These are phyloP conservation scores for Sphaerosporella brunnea DNA, from an alignment of 495 filamentous ascomycete species.

Conservation along the genomic window DNA sequence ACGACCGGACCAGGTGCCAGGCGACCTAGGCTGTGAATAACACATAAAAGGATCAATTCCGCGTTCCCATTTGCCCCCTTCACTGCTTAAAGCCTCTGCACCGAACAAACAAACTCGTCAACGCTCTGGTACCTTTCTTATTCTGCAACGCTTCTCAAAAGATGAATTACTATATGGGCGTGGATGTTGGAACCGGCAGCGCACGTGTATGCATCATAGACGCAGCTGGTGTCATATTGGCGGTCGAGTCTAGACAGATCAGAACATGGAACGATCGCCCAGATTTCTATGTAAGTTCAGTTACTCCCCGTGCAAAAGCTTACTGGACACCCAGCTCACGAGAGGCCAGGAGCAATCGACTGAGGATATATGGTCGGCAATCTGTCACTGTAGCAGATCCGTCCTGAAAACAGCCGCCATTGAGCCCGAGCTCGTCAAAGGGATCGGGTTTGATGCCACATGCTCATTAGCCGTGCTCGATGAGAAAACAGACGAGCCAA, in stretches of 20 bases:
- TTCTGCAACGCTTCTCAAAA: no score
- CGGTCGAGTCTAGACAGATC: conserved; percentile 76
- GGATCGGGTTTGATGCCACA: conserved; percentile 92
- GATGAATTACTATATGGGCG: conserved; percentile 76
- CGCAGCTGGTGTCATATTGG: conserved; percentile 76
- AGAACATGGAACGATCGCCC: conserved; percentile 83
- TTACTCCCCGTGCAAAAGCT: neutral
- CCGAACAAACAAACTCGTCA: no score
- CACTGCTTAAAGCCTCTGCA: no score
- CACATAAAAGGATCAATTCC: no score
- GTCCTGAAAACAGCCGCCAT: conserved; percentile 64
- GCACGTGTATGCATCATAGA: conserved; percentile 90
- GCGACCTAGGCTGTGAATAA: no score
- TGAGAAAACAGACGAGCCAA: conserved; percentile 70
- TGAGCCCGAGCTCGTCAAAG: conserved; percentile 51
- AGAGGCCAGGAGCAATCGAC: conserved; percentile 83
- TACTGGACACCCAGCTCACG: conserved; percentile 7
- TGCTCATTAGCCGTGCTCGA: conserved; percentile 87
- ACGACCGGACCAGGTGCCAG: no score
- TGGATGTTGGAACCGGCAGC: conserved; percentile 92
- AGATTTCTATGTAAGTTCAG: conserved; percentile 57
- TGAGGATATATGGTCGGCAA: conserved; percentile 82
- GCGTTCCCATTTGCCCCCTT: no score
- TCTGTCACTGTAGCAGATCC: conserved; percentile 62
- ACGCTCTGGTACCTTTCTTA: no score